Evolutionary conservation across 345 rosid genomes (phyloP), one percentile per base, ranked within the genome.

Genomic region (Geranium brycei): DNA sequence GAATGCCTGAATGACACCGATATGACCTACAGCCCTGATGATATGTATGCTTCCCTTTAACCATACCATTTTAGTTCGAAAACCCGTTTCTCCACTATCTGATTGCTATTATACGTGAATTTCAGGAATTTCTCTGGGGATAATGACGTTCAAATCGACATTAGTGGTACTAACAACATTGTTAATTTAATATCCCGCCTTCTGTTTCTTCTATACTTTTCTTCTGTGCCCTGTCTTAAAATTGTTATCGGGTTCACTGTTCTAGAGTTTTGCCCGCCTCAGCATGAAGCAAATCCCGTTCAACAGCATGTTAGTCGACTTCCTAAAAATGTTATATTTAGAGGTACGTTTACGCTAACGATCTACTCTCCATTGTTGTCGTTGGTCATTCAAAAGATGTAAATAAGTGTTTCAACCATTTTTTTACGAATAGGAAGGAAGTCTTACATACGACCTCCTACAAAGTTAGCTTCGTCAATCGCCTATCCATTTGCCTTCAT

Each of bases 401-500:
- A 35, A 35, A 35, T 4, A 3, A 35, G 41, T 7, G 41, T 35
- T 35, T 35, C 10, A 7, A 35, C 10, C 41, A 28, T 7, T 63
- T 30, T 75, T 62, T 32, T 74, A 64, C 23, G 35, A 55, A 64
- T 74, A 91, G 99, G 96, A 69, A 74, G 81, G 76, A 91, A 84
- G 73, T 84, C 99, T 30, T 69, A 79, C 67, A 59, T 85, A 58
- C 71, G 83, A 53, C 71, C 88, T 14, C 83, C 96, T 16, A 75
- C 92, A 15, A 88, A 78, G 78, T 77, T 78, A 71, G 84, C 96
- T 62, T 88, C 95, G 15, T 85, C 95, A 2, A 80, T 91, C 57
- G 88, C 83, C 41, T 88, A 91, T 70, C 99, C 99, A 56, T 95
- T 95, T 80, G 88, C 88, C 58, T 84, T 95, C 71, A 81, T 95